phyloP scores from a whole-genome alignment of 345 rosid species.

The Populus pruinosa region DNA sequence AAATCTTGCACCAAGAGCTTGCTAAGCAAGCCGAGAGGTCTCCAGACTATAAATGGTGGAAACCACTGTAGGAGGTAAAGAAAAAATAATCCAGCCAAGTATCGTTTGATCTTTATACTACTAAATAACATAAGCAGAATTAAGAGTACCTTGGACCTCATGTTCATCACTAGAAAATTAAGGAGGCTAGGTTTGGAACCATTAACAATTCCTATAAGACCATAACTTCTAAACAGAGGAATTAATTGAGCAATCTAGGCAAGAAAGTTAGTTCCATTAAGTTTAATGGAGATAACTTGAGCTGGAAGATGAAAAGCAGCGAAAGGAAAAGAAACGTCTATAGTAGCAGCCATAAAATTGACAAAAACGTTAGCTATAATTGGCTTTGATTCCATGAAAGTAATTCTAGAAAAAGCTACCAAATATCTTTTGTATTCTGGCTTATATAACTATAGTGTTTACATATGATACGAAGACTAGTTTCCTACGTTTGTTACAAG shows the following conservation, averaged over 20 bases:
- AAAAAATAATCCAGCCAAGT: background rate
- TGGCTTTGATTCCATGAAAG: too few species aligned
- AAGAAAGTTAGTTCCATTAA: background rate
- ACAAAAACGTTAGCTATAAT: too few species aligned
- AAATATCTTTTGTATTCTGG: too few species aligned
- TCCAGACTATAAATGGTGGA: background rate
- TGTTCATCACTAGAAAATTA: background rate
- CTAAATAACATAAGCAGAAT: too few species aligned
- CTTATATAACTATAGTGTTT: too few species aligned
- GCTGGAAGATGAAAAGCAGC: background rate
- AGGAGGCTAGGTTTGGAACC: too few species aligned
- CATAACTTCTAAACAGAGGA: too few species aligned
- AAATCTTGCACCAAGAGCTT: background rate
- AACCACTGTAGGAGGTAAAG: background rate
- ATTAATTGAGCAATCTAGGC: background rate
- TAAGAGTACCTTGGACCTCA: background rate
- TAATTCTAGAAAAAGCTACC: too few species aligned
- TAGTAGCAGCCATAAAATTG: too few species aligned
- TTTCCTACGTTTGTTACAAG: too few species aligned
- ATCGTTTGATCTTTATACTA: background rate
- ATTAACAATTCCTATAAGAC: background rate
- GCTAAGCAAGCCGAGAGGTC: background rate
- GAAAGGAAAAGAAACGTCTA: too few species aligned
- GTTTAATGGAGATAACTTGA: background rate
- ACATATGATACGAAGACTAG: too few species aligned